Evolutionary conservation across 2,329 filamentous ascomycete species (phyloP).

Genomic region (Trichoderma breve): DNA sequence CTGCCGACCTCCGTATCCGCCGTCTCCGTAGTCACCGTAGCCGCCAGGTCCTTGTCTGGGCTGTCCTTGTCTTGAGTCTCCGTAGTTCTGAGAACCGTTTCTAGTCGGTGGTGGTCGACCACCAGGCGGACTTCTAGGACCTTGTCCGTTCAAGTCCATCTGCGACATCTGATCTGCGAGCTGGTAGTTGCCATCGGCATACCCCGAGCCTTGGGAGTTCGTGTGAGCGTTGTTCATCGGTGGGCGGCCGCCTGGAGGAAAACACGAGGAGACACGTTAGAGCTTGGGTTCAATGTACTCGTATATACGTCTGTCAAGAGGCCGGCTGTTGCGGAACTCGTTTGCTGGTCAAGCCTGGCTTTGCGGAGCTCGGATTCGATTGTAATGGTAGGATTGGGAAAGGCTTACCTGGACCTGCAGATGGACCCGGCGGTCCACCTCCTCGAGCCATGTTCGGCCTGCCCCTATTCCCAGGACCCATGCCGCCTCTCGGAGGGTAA

Average conservation of each 20-base stretch:
- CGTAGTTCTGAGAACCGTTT: conserved; percentile 35
- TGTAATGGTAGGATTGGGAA: neutral
- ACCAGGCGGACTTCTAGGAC: conserved; percentile 25
- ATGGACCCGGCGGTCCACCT: conserved; percentile 41
- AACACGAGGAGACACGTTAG: neutral
- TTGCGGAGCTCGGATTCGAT: neutral
- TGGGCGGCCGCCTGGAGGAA: conserved; percentile 27
- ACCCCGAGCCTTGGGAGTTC: conserved; percentile 31
- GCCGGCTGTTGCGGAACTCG: neutral
- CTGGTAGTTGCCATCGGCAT: conserved; percentile 26
- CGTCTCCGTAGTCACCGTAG: conserved; percentile 30
- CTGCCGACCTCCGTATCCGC: conserved; percentile 25
- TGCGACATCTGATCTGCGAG: conserved; percentile 35
- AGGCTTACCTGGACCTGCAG: conserved; percentile 38
- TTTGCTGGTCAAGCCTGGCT: neutral
- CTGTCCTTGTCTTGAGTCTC: conserved; percentile 30
- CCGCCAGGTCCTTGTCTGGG: conserved; percentile 28
- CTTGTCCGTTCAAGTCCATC: conserved; percentile 37
- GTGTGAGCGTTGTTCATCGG: conserved; percentile 33
- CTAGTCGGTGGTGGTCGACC: conserved; percentile 27
- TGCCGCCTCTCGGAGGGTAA: conserved; percentile 39
- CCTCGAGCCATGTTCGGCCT: conserved; percentile 33
- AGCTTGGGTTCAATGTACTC: neutral
- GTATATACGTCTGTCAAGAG: neutral
- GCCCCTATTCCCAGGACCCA: conserved; percentile 29